Conservation (phyloP, 2,329 filamentous ascomycete species). For the Clonostachys sp. region DNA sequence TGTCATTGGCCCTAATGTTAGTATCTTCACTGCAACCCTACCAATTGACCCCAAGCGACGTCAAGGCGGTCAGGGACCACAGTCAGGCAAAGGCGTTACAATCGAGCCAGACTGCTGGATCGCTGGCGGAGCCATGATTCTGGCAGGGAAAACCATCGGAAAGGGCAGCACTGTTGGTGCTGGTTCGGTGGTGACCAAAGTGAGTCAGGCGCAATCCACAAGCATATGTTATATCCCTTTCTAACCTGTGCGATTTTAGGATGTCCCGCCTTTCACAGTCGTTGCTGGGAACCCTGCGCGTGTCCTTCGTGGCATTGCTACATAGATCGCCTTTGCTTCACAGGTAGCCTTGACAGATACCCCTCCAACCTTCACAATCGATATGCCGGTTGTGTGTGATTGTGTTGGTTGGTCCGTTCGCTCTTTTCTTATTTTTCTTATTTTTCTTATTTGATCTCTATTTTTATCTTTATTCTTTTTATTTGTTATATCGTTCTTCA, state of each 20-base stretch:
- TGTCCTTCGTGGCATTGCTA: slow-evolving; percentile 37
- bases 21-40: slow-evolving; percentile 72
- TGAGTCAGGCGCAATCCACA: slow-evolving; percentile 18
- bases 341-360: slow-evolving; percentile 1
- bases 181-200: slow-evolving; percentile 80
- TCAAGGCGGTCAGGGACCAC: slow-evolving; percentile 68
- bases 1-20: slow-evolving; percentile 79
- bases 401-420: too few species aligned
- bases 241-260: slow-evolving; percentile 21
- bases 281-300: slow-evolving; percentile 67
- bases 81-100: slow-evolving; percentile 64
- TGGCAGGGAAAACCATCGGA: slow-evolving; percentile 77
- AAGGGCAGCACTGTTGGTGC: slow-evolving; percentile 76
- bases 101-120: slow-evolving; percentile 88
- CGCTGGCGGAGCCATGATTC: slow-evolving; percentile 70
- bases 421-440: too few species aligned
- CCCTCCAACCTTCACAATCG: too few species aligned
- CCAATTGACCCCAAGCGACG: slow-evolving; percentile 69
- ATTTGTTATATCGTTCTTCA: neutral
- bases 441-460: neutral
- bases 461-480: neutral
- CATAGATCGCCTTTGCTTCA: neutral
- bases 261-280: slow-evolving; percentile 65
- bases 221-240: neutral
- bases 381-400: too few species aligned